Evolutionary conservation across 805 yeast genomes (phyloP), one percentile per base, ranked within the genome.

Genomic region (Teunomyces kruisii): DNA sequence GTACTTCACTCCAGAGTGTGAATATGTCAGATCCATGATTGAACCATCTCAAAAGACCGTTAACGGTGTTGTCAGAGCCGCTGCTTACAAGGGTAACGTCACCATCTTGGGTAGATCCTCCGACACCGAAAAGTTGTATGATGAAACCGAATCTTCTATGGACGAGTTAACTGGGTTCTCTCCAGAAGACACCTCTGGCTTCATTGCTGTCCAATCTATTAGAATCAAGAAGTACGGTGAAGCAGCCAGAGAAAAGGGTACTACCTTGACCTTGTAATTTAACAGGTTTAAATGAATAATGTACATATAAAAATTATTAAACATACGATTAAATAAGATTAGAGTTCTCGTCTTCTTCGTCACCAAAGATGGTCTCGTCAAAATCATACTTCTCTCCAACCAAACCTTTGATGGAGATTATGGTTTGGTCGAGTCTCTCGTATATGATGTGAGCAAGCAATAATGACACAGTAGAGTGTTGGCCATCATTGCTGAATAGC

Each of bases 201-300:
- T 94, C 81, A 94, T 94, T 71, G 88, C 96, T 56, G 96, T 94
- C 58, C 97, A 94, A 78, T 88, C 98, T 51, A 94, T 94, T 70
- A 89, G 99, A 80, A 88, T 92, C 68, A 94, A 94, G 81, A 94
- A 94, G 76, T 94, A 88, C 69, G 99, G 99, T 69, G 95, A 90
- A 74, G 80, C 94, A 62, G 96, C 90, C 68, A 84, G 88, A 74
- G 91, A 84, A 67, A 83, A 82, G 59, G 87, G 87, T 49, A 79
- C 75, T 28, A 62, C 70, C 38, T 74, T 79, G 58, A 47, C 69
- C 46, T 72, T 79, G 58, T 79, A 73, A 19, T 43, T 38, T 29
- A 43, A 37, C 46, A 32, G 46, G 46, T 26, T 33, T 41, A 28
- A 35, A 41, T 32, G 9, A 41, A 32, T 42, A 33, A 42, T 42